Conservation (phyloP, 2,329 filamentous ascomycete species). For the Fusarium armeniacum region DNA sequence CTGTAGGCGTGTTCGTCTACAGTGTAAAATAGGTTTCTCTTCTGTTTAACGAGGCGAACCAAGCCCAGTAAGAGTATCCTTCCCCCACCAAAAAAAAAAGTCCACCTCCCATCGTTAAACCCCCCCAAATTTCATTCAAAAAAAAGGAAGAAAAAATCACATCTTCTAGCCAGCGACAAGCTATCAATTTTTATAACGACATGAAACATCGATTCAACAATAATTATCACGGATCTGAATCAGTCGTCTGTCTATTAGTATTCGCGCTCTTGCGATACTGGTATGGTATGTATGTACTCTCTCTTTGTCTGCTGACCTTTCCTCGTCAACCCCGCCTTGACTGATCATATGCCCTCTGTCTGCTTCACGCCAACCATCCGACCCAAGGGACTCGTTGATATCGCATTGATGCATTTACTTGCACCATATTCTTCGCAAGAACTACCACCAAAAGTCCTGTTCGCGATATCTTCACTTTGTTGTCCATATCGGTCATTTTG, state of each 20-base stretch:
- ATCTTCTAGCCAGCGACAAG: neutral
- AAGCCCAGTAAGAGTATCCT: neutral
- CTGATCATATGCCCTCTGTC: slow-evolving; percentile 19
- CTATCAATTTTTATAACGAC: neutral
- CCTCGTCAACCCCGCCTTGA: slow-evolving; percentile 32
- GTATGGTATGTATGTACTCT: neutral
- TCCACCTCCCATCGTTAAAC: neutral
- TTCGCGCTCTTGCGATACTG: neutral
- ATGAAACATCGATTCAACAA: neutral
- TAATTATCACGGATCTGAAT: neutral
- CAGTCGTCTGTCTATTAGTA: neutral
- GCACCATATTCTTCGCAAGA: neutral
- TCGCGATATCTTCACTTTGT: neutral
- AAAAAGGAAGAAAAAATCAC: slow-evolving; percentile 11
- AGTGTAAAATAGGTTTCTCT: neutral
- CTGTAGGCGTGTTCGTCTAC: neutral
- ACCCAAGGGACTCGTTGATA: slow-evolving; percentile 6
- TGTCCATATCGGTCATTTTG: neutral
- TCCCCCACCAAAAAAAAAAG: neutral
- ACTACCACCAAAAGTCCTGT: neutral
- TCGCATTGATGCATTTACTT: neutral
- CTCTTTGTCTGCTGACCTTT: slow-evolving; percentile 38
- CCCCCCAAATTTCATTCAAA: slow-evolving; percentile 37
- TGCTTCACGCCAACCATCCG: slow-evolving; percentile 20
- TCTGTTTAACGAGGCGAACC: neutral